These are phyloP conservation scores for Dictyostelium intermedium DNA, from an alignment of 78 protist species.

Conservation along the genomic window DNA sequence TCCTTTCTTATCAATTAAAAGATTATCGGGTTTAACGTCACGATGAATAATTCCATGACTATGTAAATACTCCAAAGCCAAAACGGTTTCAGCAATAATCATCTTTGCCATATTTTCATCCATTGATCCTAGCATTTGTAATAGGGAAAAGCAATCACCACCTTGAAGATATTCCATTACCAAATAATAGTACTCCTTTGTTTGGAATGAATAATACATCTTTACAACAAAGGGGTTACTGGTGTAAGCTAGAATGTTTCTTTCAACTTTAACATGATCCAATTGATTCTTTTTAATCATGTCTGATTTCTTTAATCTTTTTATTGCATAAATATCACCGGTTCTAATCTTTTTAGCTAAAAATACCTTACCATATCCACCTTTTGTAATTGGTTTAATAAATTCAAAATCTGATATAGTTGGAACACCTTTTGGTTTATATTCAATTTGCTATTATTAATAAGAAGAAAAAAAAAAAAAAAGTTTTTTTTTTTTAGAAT, in stretches of 20 bases:
- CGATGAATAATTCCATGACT: conserved; percentile 79
- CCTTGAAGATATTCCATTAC: conserved; percentile 92
- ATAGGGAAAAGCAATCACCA: conserved; percentile 82
- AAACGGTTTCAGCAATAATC: conserved; percentile 83
- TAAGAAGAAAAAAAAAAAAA: background rate
- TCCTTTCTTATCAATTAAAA: conserved; percentile 78
- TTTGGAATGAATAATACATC: conserved; percentile 81
- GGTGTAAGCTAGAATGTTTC: conserved; percentile 66
- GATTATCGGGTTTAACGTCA: conserved; percentile 84
- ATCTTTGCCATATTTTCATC: conserved; percentile 82
- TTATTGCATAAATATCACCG: conserved; percentile 93
- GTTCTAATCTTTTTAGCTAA: conserved; percentile 87
- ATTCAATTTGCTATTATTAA: background rate
- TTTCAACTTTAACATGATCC: conserved; percentile 80
- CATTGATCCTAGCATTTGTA: conserved; percentile 75
- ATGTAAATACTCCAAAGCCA: conserved; percentile 83
- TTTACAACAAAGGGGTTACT: conserved; percentile 80
- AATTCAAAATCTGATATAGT: conserved; percentile 80
- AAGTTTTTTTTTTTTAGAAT: too few relatives aligned
- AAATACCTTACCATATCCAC: conserved; percentile 81
- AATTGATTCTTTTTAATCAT: conserved; percentile 81
- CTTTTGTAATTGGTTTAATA: conserved; percentile 78
- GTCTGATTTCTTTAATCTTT: conserved; percentile 84
- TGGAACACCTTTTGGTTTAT: conserved; percentile 63
- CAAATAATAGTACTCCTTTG: conserved; percentile 74